Evolutionary conservation across 164 flowering plant genomes (phyloP), one percentile per base, ranked within the genome.

Genomic region (Euptelea pleiosperma): DNA sequence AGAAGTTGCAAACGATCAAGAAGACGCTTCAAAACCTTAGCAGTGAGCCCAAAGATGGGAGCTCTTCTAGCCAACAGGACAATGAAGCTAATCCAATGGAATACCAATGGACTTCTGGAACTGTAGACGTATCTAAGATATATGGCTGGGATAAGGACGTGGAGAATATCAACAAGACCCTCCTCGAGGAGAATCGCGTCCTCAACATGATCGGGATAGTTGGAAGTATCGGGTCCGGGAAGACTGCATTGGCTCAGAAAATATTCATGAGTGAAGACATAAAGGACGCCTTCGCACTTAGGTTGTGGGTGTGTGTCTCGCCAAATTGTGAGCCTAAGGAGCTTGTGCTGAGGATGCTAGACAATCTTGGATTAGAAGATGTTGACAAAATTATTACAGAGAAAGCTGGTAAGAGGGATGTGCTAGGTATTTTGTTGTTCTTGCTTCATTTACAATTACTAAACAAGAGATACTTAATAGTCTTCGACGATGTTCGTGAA

Each of bases 301-400:
- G 61, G 40, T 14, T 57, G 8, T 57, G 61, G 61, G 61, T 57
- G 6, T 57, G 61, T 47, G 61, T 57, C 33, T 57, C 61, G 11
- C 25, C 36, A 3, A 5, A 21, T 1, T 57, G 61, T 26, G 0
- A 11, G 8, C 21, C 14, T 8, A 37, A 57, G 24, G 61, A 57
- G 51, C 61, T 57, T 10, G 37, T 57, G 18, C 26, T 40, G 15
- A 43, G 61, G 40, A 19, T 44, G 61, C 37, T 57, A 12, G 50
- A 57, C 25, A 44, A 52, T 19, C 56, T 52, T 21, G 56, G 56
- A 3, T 25, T 52, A 1, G 56, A 52, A 31, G 39, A 31, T 7
- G 56, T 31, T 7, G 14, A 33, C 9, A 6, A 37, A 21, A 24
- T 54, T 2, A 26, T 19, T 35, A 8, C 31, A 14, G 15, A 14